These are phyloP conservation scores for Dryadomyces quercivorus DNA, from an alignment of 2,329 filamentous ascomycete species.

Conservation along the genomic window DNA sequence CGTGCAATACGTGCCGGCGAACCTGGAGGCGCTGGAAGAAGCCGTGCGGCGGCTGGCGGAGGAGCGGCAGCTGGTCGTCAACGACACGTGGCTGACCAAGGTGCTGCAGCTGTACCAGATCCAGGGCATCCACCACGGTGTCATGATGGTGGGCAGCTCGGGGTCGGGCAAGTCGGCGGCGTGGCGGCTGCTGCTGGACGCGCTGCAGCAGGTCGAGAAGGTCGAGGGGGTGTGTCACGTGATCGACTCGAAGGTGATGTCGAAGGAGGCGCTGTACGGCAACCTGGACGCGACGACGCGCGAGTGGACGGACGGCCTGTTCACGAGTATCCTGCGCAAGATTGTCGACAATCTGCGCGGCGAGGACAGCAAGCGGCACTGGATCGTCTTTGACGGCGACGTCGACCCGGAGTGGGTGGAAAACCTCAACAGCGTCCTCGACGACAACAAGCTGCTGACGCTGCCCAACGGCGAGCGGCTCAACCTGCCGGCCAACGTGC, in stretches of 20 bases:
- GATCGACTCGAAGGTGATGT: constrained; percentile 99
- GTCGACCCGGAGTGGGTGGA: constrained; percentile 99
- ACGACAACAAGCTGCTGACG: constrained; percentile 97
- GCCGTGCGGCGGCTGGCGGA: constrained; percentile 74
- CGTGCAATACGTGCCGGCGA: constrained; percentile 83
- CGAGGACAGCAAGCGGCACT: constrained; percentile 92
- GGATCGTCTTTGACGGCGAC: constrained; percentile 98
- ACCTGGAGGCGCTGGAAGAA: constrained; percentile 64
- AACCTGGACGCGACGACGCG: constrained; percentile 92
- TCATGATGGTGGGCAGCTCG: constrained; percentile 99
- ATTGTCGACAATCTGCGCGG: constrained; percentile 98
- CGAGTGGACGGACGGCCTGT: constrained; percentile 97
- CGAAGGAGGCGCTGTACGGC: constrained; percentile 93
- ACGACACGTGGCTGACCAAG: constrained; percentile 95
- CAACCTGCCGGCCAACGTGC: constrained; percentile 84
- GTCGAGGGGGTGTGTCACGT: constrained; percentile 93
- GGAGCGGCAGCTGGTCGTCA: constrained; percentile 80
- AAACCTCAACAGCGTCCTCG: constrained; percentile 97
- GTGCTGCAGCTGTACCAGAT: constrained; percentile 96
- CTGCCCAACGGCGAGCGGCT: constrained; percentile 96
- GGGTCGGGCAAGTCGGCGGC: constrained; percentile 95
- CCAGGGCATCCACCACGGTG: constrained; percentile 93
- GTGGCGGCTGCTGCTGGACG: constrained; percentile 86
- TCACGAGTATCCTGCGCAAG: constrained; percentile 94
- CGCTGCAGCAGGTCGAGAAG: constrained; percentile 79